Evolutionary conservation across 2,329 filamentous ascomycete genomes (phyloP), one percentile per base, ranked within the genome.

Genomic region (Teratosphaeria destructans): DNA sequence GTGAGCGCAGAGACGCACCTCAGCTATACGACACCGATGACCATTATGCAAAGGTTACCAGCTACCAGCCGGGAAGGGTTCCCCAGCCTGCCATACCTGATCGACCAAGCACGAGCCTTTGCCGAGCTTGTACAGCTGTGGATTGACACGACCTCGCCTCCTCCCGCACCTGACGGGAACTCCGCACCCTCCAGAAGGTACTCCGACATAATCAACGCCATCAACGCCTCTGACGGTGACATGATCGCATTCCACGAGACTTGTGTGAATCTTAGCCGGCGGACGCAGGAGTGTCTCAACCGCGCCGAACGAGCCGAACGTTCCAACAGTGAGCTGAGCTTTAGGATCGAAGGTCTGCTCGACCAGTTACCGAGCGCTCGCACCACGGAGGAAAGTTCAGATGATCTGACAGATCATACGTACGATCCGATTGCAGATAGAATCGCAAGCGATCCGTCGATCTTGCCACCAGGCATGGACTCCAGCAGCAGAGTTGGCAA

Each of bases 1-100:
- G 63, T 70, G 26, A 71, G 65, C 56, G 67, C 68, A 16, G 69
- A 72, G 54, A 70, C 66, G 19, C 65, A 71, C 54, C 62, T 71
- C 16, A 72, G 70, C 65, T 99, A 97, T 75, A 92, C 89, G 55
- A 96, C 94, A 0, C 94, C 94, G 0, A 85, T 94, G 58, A 91
- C 92, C 10, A 97, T 99, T 62, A 82, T 95, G 52, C 85, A 87
- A 52, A 87, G 94, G 0, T 77, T 97, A 14, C 87, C 90, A 7
- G 84, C 87, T 10, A 86, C 87, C 0, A 90, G 89, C 8, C 84
- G 90, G 59, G 94, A 99, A 76, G 94, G 94, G 0, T 96, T 96
- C 67, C 93, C 92, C 0, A 94, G 89, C 54, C 79, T 99, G 14
- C 94, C 94, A 0, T 96, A 95, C 71, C 82, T 99, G 3, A 89